Percentiles rank a stretch among this genome's conserved stretches.
These are phyloP conservation scores for Conoideocrella luteorostrata DNA, from an alignment of 2,329 filamentous ascomycete genomes.

Conservation along the genomic window DNA sequence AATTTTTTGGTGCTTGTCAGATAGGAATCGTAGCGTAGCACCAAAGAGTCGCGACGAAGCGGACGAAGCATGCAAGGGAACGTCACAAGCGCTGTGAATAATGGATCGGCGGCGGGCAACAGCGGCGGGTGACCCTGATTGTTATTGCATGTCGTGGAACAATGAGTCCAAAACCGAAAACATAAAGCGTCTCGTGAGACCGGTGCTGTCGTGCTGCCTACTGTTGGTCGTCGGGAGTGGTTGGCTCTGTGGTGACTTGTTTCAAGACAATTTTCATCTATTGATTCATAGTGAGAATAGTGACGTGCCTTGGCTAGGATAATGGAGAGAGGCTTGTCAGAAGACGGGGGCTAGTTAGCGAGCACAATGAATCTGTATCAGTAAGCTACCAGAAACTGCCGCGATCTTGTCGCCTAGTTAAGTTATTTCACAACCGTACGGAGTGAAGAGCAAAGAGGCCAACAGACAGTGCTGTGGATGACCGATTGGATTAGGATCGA, in stretches of 20 bases:
- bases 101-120: no score
- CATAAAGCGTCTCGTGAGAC: background rate
- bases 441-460: no score
- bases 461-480: no score
- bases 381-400: background rate
- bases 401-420: background rate
- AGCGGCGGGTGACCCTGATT: background rate
- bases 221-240: background rate
- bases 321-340: background rate
- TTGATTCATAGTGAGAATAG: background rate
- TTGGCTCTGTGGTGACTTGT: no score
- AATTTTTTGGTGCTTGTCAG: background rate
- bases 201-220: slow-evolving; percentile 4
- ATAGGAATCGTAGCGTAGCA: background rate
- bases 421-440: no score
- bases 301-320: background rate
- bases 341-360: background rate
- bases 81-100: no score
- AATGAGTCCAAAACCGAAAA: background rate
- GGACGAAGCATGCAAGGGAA: no score
- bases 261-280: background rate
- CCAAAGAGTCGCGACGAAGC: background rate
- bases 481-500: slow-evolving; percentile 1
- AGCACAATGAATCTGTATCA: background rate
- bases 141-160: background rate